Conservation (phyloP, 2,329 filamentous ascomycete genomes). For the Hymenoscyphus infarciens region DNA sequence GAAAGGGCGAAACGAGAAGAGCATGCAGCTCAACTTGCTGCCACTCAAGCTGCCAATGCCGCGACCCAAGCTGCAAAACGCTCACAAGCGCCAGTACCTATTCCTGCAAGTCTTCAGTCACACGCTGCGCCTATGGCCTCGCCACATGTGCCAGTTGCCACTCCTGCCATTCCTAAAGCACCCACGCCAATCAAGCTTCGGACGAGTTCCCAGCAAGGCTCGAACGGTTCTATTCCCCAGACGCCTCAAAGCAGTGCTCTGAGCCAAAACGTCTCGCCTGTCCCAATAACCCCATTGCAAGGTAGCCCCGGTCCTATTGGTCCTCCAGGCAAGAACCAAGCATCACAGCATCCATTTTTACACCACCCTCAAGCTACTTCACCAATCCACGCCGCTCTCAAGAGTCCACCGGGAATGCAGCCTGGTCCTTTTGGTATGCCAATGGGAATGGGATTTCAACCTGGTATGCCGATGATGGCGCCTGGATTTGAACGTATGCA, state of each 20-base stretch:
- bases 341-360: slow-evolving; percentile 45
- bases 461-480: slow-evolving; percentile 38
- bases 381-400: slow-evolving; percentile 54
- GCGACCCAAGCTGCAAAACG: slow-evolving; percentile 43
- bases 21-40: slow-evolving; percentile 36
- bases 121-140: slow-evolving; percentile 62
- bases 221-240: slow-evolving; percentile 56
- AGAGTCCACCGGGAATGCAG: slow-evolving; percentile 53
- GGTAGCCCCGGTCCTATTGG: slow-evolving; percentile 62
- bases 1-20: slow-evolving; percentile 48
- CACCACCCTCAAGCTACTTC: slow-evolving; percentile 62
- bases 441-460: slow-evolving; percentile 54
- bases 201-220: slow-evolving; percentile 68
- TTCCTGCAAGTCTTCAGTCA: slow-evolving; percentile 54
- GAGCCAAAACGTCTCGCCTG: slow-evolving; percentile 58
- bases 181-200: slow-evolving; percentile 75
- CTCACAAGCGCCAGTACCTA: slow-evolving; percentile 44
- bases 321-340: slow-evolving; percentile 55
- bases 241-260: slow-evolving; percentile 58
- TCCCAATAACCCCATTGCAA: slow-evolving; percentile 60
- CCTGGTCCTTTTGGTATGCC: slow-evolving; percentile 46
- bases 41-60: slow-evolving; percentile 39
- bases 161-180: slow-evolving; percentile 77
- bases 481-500: slow-evolving; percentile 43
- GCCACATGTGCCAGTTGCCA: slow-evolving; percentile 74